Percentiles rank a stretch among this genome's conserved stretches.
Evolutionary conservation across 1,284 basidiomycete species (phyloP).

Genomic region (Apiotrichum siamense): DNA sequence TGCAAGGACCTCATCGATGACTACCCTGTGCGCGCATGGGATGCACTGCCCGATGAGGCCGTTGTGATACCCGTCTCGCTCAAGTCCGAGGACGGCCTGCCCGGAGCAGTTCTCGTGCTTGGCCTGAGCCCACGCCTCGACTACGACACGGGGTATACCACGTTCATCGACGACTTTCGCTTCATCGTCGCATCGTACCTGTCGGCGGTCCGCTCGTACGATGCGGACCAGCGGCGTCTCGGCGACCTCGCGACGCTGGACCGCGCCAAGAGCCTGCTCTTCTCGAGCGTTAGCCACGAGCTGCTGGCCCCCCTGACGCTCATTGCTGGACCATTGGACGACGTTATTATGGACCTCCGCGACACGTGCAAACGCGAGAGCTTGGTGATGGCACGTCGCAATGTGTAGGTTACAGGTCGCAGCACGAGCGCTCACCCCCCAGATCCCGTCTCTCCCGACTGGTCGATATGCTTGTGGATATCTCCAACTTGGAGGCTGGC

Average conservation of each 20-base stretch:
- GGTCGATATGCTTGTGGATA: constrained; percentile 44
- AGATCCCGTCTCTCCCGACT: neutral
- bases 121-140: constrained; percentile 42
- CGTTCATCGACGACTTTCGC: constrained; percentile 21
- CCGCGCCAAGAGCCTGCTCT: constrained; percentile 42
- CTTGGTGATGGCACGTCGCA: constrained; percentile 38
- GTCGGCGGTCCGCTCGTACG: constrained; percentile 21
- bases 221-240: constrained; percentile 32
- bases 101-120: constrained; percentile 40
- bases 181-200: constrained; percentile 13
- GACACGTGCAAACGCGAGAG: constrained; percentile 31
- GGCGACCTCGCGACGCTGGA: constrained; percentile 47
- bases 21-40: constrained; percentile 42
- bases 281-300: constrained; percentile 44
- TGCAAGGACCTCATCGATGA: constrained; percentile 30
- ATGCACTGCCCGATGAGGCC: constrained; percentile 40
- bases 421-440: neutral
- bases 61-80: constrained; percentile 45
- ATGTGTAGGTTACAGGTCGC: constrained; percentile 18
- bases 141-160: constrained; percentile 26
- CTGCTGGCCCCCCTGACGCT: constrained; percentile 46
- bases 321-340: constrained; percentile 40
- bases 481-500: constrained; percentile 38
- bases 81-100: constrained; percentile 37
- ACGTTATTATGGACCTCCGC: constrained; percentile 26